These are phyloP conservation scores for Stevia rebaudiana DNA, from an alignment of 140 eudicot genomes.

Conservation along the genomic window DNA sequence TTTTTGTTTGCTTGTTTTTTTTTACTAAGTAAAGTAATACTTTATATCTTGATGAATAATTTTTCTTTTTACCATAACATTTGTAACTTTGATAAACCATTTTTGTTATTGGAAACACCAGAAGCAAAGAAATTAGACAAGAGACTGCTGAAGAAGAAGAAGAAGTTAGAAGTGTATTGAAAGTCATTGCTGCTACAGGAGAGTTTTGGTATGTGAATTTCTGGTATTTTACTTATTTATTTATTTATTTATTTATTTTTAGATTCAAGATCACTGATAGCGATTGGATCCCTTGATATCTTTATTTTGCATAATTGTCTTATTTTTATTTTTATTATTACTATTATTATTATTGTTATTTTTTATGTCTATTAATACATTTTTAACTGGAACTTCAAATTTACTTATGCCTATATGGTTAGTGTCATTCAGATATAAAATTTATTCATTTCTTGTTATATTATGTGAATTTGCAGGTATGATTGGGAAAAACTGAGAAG, in stretches of 20 bases:
- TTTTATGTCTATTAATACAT: not conserved
- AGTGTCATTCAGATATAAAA: not conserved
- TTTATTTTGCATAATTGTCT: not conserved
- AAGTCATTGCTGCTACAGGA: slow-evolving; percentile 74
- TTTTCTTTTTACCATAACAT: not conserved
- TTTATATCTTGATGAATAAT: not conserved
- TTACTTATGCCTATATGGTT: not conserved
- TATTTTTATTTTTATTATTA: no score
- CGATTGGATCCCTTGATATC: not conserved
- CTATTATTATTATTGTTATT: no score
- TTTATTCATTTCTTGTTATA: not conserved
- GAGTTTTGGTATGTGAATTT: slow-evolving; percentile 60
- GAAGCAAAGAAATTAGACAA: slow-evolving; percentile 39
- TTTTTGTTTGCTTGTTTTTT: not conserved
- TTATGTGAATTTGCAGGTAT: slow-evolving; percentile 43
- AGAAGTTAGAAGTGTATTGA: slow-evolving; percentile 45
- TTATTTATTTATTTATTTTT: not conserved
- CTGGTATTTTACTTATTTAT: not conserved
- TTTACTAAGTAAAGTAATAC: not conserved
- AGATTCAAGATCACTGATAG: slow-evolving; percentile 2
- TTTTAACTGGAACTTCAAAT: not conserved
- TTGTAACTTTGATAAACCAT: not conserved
- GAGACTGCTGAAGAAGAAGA: slow-evolving; percentile 49
- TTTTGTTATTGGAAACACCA: slow-evolving; percentile 21
- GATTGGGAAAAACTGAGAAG: slow-evolving; percentile 75